Evolutionary conservation across 495 filamentous ascomycete genomes (phyloP).

Genomic region (Lasiosphaeria miniovina): DNA sequence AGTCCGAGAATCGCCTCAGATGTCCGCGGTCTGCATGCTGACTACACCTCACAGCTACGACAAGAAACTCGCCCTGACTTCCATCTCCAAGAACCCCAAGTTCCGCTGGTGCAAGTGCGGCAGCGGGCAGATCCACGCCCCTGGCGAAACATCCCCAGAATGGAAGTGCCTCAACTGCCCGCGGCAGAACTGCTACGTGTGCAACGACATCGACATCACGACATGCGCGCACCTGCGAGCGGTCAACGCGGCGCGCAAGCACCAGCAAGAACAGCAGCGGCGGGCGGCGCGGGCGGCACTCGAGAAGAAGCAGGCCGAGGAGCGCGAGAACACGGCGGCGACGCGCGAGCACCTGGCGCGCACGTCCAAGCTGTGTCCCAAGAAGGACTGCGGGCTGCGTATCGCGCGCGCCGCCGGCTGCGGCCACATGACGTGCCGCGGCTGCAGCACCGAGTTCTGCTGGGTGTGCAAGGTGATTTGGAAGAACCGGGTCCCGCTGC

Average conservation of each 20-base stretch:
- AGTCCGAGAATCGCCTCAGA: background rate
- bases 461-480: background rate
- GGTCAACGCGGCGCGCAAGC: background rate
- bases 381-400: background rate
- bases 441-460: background rate
- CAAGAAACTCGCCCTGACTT: background rate
- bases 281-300: background rate
- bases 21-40: background rate
- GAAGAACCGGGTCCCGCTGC: background rate
- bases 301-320: background rate
- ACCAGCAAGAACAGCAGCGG: background rate
- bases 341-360: background rate
- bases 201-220: background rate
- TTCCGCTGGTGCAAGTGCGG: background rate
- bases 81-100: background rate
- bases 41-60: background rate
- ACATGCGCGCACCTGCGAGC: background rate
- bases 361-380: background rate
- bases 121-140: background rate
- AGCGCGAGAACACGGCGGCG: background rate
- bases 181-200: conserved; percentile 1
- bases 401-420: background rate
- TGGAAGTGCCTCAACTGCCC: background rate
- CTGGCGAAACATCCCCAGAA: background rate
- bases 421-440: background rate